These are phyloP conservation scores for Coemansia sp. DNA, from an alignment of 192 early-diverging fungal species.

Conservation along the genomic window DNA sequence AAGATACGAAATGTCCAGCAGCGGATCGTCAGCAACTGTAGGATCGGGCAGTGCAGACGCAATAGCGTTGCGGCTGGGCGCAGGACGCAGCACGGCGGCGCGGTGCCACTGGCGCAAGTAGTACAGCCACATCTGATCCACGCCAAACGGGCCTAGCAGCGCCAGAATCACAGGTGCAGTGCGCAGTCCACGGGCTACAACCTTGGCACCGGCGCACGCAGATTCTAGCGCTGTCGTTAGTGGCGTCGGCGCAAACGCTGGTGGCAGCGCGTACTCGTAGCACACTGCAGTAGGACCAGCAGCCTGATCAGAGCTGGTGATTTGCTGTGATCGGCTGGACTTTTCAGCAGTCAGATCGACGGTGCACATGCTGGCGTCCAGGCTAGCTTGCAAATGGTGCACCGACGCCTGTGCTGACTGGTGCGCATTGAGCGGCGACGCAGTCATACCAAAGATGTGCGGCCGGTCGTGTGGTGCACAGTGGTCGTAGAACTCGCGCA, in stretches of 20 bases:
- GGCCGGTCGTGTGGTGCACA: conserved; percentile 58
- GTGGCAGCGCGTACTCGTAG: conserved; percentile 57
- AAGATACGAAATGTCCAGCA: conserved; percentile 14
- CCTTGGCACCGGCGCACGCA: conserved; percentile 28
- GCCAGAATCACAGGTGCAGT: conserved; percentile 48
- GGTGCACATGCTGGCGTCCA: conserved; percentile 63
- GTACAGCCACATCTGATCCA: conserved; percentile 67
- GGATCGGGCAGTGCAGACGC: not conserved
- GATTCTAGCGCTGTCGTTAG: conserved; percentile 45
- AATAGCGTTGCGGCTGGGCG: conserved; percentile 1
- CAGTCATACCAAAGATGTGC: conserved; percentile 90
- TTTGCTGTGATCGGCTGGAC: not conserved
- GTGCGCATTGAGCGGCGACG: conserved; percentile 70
- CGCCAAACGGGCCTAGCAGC: conserved; percentile 77
- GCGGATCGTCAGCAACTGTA: not conserved
- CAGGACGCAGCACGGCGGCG: conserved; percentile 23
- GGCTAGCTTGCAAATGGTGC: conserved; percentile 57
- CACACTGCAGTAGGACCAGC: conserved; percentile 29
- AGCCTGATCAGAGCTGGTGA: not conserved
- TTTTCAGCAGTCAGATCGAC: conserved; percentile 39
- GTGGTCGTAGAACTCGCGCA: conserved; percentile 78
- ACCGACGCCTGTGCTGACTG: conserved; percentile 35
- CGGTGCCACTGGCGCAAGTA: conserved; percentile 49
- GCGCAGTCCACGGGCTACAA: conserved; percentile 49
- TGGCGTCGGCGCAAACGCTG: conserved; percentile 43